These are phyloP conservation scores for Daucus carota DNA, from an alignment of 129 eudicot genomes.

Conservation along the genomic window DNA sequence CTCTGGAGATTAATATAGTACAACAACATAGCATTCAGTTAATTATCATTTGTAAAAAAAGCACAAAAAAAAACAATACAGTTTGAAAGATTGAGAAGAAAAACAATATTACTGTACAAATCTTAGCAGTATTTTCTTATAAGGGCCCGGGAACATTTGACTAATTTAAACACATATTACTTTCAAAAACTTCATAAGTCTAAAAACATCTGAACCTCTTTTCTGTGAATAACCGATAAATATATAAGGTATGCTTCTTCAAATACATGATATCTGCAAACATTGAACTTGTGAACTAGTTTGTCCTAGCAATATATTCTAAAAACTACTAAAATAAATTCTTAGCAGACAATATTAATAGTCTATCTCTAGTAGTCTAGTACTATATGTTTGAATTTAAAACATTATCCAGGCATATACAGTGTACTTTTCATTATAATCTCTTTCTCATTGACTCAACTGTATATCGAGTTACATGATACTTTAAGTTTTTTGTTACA, in stretches of 20 bases:
- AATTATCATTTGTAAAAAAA: not conserved
- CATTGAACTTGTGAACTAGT: not conserved
- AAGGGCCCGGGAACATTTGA: not conserved
- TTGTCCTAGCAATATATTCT: not conserved
- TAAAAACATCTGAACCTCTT: not conserved
- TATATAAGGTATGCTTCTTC: not conserved
- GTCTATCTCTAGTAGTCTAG: not conserved
- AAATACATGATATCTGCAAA: not conserved
- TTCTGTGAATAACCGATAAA: not conserved
- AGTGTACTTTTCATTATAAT: not conserved
- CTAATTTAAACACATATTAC: not conserved
- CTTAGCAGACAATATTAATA: not conserved
- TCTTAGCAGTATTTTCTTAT: not conserved
- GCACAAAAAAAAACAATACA: not conserved
- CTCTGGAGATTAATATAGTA: conserved; percentile 36
- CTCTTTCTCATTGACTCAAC: not conserved
- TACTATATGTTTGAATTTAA: not conserved
- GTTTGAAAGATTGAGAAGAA: not conserved
- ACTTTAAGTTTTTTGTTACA: not conserved
- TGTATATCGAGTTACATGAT: not conserved
- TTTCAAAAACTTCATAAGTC: not conserved
- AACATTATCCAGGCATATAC: not conserved
- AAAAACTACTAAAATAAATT: not conserved
- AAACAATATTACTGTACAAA: not conserved
- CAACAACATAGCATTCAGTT: not conserved